A percentile compares a stretch with the other conserved stretches of the same genome.
These are phyloP conservation scores for Cucurbita ficifolia DNA, from an alignment of 306 rosid species.

Conservation along the genomic window DNA sequence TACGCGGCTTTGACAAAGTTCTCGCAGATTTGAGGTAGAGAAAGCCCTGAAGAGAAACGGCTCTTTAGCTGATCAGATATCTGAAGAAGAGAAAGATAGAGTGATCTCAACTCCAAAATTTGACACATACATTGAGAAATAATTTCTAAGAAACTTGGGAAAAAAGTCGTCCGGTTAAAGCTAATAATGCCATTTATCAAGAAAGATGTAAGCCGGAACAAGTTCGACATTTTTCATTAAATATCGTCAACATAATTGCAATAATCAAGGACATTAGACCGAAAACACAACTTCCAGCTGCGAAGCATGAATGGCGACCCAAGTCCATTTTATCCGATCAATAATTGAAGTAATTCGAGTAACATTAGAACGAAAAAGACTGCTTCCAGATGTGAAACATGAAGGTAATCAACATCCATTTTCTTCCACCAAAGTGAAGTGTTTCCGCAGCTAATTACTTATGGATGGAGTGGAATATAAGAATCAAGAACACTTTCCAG, in stretches of 20 bases:
- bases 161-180: background rate
- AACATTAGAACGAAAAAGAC: background rate
- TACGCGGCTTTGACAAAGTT: conserved; percentile 75
- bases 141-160: background rate
- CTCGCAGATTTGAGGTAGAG: conserved; percentile 80
- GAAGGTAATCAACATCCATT: background rate
- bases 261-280: background rate
- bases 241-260: background rate
- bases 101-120: conserved; percentile 14
- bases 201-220: background rate
- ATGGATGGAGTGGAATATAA: background rate
- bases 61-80: conserved; percentile 68
- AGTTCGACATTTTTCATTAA: background rate
- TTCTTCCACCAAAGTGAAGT: background rate
- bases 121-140: background rate
- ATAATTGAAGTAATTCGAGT: background rate
- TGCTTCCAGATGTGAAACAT: background rate
- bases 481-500: background rate
- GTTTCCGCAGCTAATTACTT: background rate
- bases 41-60: conserved; percentile 53
- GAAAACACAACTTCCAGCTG: background rate
- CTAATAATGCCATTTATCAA: background rate
- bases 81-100: conserved; percentile 24
- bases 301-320: background rate
- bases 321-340: background rate